Evolutionary conservation across 2,329 filamentous ascomycete species (phyloP).

Genomic region (Teratosphaeria viscida): DNA sequence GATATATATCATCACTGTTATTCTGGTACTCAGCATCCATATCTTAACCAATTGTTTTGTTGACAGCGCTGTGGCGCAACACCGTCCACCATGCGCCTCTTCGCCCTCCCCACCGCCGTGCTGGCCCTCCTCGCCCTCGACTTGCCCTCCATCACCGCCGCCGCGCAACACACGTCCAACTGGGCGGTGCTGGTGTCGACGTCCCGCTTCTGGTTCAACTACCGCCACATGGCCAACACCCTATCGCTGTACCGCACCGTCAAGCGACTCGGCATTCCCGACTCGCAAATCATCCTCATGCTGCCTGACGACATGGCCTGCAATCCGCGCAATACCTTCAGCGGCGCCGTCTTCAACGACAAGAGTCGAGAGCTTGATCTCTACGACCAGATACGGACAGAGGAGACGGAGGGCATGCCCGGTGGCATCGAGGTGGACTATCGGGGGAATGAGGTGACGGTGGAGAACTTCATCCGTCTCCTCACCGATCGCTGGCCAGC

Average conservation of each 20-base stretch:
- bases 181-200: constrained; percentile 99
- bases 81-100: constrained; percentile 15
- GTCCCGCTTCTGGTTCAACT: constrained; percentile 99
- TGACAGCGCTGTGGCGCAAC: too few relatives aligned
- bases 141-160: constrained; percentile 32
- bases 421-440: constrained; percentile 85
- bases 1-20: background rate
- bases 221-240: constrained; percentile 94
- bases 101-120: constrained; percentile 17
- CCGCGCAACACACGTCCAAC: constrained; percentile 81
- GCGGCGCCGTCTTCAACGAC: constrained; percentile 96
- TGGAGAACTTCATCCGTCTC: constrained; percentile 95
- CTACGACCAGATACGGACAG: constrained; percentile 59
- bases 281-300: constrained; percentile 99
- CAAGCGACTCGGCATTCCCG: constrained; percentile 92
- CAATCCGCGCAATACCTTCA: constrained; percentile 96
- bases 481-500: constrained; percentile 89
- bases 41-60: background rate
- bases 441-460: constrained; percentile 93
- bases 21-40: background rate
- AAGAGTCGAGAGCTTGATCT: constrained; percentile 90
- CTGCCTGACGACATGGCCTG: constrained; percentile 99
- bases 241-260: constrained; percentile 96
- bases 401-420: constrained; percentile 19
- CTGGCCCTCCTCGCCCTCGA: constrained; percentile 14